Conservation (phyloP, 768 basidiomycete species). For the Pleurotus djamor region DNA sequence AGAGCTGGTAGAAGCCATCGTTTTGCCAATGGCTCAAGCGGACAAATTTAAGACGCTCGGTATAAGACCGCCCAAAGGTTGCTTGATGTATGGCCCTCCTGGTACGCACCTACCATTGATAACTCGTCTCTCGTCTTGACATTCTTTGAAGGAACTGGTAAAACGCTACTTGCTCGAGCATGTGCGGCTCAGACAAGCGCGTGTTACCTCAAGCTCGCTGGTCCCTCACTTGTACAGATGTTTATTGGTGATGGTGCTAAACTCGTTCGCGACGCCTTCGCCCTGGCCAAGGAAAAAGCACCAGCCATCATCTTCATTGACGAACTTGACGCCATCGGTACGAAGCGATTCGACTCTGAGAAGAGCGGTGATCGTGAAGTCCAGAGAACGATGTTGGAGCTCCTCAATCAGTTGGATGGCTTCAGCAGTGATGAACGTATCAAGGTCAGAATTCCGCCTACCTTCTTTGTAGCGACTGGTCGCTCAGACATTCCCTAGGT, state of each 20-base stretch:
- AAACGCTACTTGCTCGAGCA: constrained; percentile 95
- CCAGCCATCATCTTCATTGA: constrained; percentile 99
- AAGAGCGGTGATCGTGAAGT: constrained; percentile 99
- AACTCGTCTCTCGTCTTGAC: constrained; percentile 3
- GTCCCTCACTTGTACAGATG: constrained; percentile 98
- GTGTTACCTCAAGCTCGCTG: constrained; percentile 97
- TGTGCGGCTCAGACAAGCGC: constrained; percentile 98
- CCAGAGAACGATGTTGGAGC: constrained; percentile 99
- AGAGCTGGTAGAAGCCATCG: constrained; percentile 96
- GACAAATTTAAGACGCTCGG: constrained; percentile 99
- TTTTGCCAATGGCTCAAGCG: constrained; percentile 97
- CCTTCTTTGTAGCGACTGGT: not conserved
- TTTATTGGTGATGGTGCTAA: constrained; percentile 99
- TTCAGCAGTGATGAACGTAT: constrained; percentile 97
- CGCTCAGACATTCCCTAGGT: constrained; percentile 50
- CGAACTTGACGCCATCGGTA: constrained; percentile 98
- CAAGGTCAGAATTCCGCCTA: constrained; percentile 57
- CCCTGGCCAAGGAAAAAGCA: constrained; percentile 96
- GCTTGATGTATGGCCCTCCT: constrained; percentile 98
- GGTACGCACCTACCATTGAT: constrained; percentile 40
- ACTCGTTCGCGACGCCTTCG: constrained; percentile 97
- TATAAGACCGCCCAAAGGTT: constrained; percentile 96
- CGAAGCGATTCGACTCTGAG: constrained; percentile 97
- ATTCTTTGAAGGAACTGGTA: constrained; percentile 70
- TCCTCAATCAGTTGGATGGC: constrained; percentile 97